Conservation (phyloP, 352 stramenopile genomes). For the Globisporangium uncinulatum region DNA sequence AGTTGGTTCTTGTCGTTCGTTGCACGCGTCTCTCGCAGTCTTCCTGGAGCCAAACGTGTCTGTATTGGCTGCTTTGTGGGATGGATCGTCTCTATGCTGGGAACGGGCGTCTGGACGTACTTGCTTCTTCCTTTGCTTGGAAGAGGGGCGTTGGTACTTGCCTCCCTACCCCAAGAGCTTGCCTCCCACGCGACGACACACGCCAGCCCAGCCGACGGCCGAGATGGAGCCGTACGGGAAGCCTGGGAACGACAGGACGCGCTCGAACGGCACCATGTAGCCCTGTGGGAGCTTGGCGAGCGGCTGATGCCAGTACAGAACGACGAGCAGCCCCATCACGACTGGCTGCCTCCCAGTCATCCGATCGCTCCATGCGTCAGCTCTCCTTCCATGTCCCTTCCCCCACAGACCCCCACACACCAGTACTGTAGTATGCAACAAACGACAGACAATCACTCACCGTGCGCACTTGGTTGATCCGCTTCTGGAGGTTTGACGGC, state of each 20-base stretch:
- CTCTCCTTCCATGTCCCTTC: background rate
- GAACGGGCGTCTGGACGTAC: background rate
- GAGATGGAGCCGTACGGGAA: constrained; percentile 75
- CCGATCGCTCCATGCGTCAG: background rate
- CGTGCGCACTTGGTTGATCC: constrained; percentile 62
- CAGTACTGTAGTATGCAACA: background rate
- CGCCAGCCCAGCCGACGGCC: constrained; percentile 62
- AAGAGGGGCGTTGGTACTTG: background rate
- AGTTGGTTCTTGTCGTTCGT: constrained; percentile 7
- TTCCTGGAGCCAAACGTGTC: no score
- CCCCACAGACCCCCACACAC: background rate
- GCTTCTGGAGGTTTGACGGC: constrained; percentile 70
- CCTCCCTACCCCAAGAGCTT: constrained; percentile 51
- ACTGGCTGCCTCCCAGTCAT: constrained; percentile 28
- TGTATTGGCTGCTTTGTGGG: no score
- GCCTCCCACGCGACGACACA: constrained; percentile 68
- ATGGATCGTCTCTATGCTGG: no score
- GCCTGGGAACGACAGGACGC: constrained; percentile 65
- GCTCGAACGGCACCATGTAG: constrained; percentile 73
- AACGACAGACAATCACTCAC: constrained; percentile 20
- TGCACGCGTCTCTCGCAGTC: background rate
- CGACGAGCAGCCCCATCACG: constrained; percentile 40
- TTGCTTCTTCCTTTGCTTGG: background rate
- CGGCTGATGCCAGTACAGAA: constrained; percentile 78
- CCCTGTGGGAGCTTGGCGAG: constrained; percentile 66